Evolutionary conservation across 495 filamentous ascomycete species (phyloP).

Genomic region (Talaromyces proteolyticus): DNA sequence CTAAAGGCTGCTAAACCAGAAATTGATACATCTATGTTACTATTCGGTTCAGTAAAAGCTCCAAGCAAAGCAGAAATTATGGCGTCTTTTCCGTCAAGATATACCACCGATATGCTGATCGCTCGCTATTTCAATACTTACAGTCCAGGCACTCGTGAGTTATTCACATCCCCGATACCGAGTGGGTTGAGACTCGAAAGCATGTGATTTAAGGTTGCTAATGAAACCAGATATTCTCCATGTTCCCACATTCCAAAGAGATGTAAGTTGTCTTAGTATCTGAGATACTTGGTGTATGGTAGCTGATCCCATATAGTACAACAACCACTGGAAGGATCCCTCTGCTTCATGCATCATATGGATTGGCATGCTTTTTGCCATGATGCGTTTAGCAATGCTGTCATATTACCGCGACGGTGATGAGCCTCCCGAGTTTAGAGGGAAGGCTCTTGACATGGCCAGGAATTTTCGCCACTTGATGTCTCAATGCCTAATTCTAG

Average conservation of each 20-base stretch:
- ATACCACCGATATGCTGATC: constrained; percentile 74
- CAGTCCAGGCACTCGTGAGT: constrained; percentile 24
- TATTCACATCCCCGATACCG: no score
- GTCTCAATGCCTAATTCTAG: constrained; percentile 79
- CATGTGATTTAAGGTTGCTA: constrained; percentile 20
- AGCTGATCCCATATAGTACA: constrained; percentile 47
- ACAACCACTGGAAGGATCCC: constrained; percentile 83
- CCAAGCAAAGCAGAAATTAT: constrained; percentile 71
- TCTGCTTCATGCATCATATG: constrained; percentile 75
- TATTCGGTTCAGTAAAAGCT: constrained; percentile 65
- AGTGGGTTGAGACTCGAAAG: no score
- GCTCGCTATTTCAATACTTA: constrained; percentile 70
- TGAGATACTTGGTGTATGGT: not conserved
- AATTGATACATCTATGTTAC: constrained; percentile 53
- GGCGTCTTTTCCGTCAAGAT: constrained; percentile 70
- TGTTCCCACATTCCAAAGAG: constrained; percentile 75
- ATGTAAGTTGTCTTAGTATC: constrained; percentile 19
- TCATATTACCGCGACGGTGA: constrained; percentile 88
- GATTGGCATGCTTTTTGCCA: constrained; percentile 82
- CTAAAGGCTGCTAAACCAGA: constrained; percentile 61
- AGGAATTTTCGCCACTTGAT: constrained; percentile 73
- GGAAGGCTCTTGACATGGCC: constrained; percentile 69
- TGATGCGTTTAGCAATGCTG: constrained; percentile 85
- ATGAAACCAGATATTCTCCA: constrained; percentile 68
- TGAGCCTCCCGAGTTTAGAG: constrained; percentile 77